Evolutionary conservation across 2,329 filamentous ascomycete species (phyloP).

Genomic region (Elsinoe australis): DNA sequence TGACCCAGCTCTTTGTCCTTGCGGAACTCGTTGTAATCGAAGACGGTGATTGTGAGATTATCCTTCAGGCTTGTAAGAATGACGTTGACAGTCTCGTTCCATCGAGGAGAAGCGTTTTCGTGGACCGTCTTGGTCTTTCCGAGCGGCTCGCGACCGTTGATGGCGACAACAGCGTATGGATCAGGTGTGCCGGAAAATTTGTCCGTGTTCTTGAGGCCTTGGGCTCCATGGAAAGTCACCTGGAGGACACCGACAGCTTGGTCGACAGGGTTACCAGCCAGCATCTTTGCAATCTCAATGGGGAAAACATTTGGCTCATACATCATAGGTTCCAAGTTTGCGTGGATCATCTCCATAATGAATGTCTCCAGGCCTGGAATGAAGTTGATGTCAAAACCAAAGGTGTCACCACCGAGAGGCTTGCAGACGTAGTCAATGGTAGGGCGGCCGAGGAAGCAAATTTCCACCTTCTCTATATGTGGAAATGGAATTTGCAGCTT

Average conservation of each 20-base stretch:
- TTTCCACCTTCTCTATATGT: constrained; percentile 87
- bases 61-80: constrained; percentile 90
- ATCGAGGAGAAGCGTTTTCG: constrained; percentile 78
- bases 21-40: constrained; percentile 89
- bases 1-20: constrained; percentile 93
- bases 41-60: constrained; percentile 73
- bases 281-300: constrained; percentile 96
- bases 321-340: constrained; percentile 93
- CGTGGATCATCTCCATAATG: constrained; percentile 93
- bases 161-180: constrained; percentile 75
- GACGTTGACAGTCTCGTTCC: constrained; percentile 95
- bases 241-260: constrained; percentile 92
- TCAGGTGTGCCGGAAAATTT: constrained; percentile 88
- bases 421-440: constrained; percentile 97
- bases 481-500: constrained; percentile 95
- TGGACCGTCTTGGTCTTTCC: constrained; percentile 82
- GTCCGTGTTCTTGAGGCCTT: constrained; percentile 89
- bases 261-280: constrained; percentile 87
- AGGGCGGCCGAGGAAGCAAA: constrained; percentile 86
- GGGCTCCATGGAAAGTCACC: constrained; percentile 81
- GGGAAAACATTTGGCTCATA: constrained; percentile 97
- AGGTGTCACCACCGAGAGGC: constrained; percentile 85
- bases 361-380: constrained; percentile 90
- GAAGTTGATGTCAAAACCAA: constrained; percentile 98
- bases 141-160: constrained; percentile 74